Conservation (phyloP, 1,284 basidiomycete genomes). For the Grifola frondosa region DNA sequence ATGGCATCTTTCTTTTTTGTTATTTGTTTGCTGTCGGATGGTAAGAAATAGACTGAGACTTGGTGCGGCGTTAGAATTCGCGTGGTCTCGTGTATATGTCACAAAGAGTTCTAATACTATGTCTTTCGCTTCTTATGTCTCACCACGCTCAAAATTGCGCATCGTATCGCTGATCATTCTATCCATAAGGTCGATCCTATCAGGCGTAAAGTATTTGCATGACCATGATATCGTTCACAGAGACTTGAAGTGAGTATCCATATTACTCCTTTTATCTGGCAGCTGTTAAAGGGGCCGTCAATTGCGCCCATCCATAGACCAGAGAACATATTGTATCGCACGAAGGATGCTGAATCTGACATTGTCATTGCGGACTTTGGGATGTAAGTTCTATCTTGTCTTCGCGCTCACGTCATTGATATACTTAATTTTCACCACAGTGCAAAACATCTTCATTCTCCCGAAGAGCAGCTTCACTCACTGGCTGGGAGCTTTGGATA, state of each 20-base stretch:
- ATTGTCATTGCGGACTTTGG: conserved; percentile 97
- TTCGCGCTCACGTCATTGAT: neutral
- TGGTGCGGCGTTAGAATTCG: too few species aligned
- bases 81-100: too few species aligned
- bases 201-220: conserved; percentile 82
- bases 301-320: conserved; percentile 49
- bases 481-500: conserved; percentile 93
- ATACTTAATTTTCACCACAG: conserved; percentile 35
- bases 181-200: conserved; percentile 63
- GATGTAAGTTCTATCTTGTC: conserved; percentile 56
- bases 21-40: too few species aligned
- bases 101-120: too few species aligned
- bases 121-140: neutral
- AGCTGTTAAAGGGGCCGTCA: conserved; percentile 2
- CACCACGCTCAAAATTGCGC: neutral
- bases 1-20: too few species aligned
- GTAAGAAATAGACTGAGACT: too few species aligned
- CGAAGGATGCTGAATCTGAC: conserved; percentile 67
- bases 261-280: neutral
- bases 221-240: conserved; percentile 89
- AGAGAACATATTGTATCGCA: conserved; percentile 92
- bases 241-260: conserved; percentile 71
- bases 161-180: neutral
- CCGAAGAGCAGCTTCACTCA: conserved; percentile 77
- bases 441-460: conserved; percentile 81